These are phyloP conservation scores for Telopea speciosissima DNA, from an alignment of 177 flowering plant species.

Conservation along the genomic window DNA sequence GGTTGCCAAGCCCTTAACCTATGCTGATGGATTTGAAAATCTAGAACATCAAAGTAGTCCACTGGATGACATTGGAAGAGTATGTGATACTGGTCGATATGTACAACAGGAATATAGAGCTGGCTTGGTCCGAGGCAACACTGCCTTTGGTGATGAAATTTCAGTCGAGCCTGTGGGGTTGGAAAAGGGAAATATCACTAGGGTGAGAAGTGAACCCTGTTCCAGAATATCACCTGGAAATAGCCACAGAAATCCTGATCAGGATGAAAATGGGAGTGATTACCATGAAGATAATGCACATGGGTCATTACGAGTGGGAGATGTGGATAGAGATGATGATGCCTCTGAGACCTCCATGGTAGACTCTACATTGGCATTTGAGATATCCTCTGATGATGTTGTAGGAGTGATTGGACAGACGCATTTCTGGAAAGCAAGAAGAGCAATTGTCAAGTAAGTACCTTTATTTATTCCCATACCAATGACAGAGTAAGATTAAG, in stretches of 20 bases:
- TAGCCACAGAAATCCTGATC: constrained; percentile 23
- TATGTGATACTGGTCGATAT: constrained; percentile 14
- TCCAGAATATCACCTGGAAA: constrained; percentile 20
- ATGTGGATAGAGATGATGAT: constrained; percentile 39
- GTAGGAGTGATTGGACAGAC: constrained; percentile 58
- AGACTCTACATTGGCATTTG: constrained; percentile 37
- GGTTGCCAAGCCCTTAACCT: constrained; percentile 6
- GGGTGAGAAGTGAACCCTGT: constrained; percentile 17
- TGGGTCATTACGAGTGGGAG: constrained; percentile 16
- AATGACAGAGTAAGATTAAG: not conserved
- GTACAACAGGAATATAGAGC: constrained; percentile 14
- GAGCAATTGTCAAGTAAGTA: constrained; percentile 69
- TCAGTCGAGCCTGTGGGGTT: not conserved
- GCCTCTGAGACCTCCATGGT: constrained; percentile 45
- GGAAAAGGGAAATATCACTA: constrained; percentile 18
- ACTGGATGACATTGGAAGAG: constrained; percentile 5
- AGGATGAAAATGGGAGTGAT: constrained; percentile 17
- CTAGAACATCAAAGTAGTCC: constrained; percentile 13
- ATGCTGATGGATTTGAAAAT: constrained; percentile 12
- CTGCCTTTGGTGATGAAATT: not conserved
- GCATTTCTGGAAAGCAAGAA: constrained; percentile 71
- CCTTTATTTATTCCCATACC: not conserved
- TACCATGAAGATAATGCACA: constrained; percentile 19
- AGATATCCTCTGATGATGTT: constrained; percentile 61
- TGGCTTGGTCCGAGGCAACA: constrained; percentile 8